Percentiles rank a stretch among this genome's conserved stretches.
phyloP scores from a whole-genome alignment of 176 grass and related monocot genomes.

The Elymus sibiricus region DNA sequence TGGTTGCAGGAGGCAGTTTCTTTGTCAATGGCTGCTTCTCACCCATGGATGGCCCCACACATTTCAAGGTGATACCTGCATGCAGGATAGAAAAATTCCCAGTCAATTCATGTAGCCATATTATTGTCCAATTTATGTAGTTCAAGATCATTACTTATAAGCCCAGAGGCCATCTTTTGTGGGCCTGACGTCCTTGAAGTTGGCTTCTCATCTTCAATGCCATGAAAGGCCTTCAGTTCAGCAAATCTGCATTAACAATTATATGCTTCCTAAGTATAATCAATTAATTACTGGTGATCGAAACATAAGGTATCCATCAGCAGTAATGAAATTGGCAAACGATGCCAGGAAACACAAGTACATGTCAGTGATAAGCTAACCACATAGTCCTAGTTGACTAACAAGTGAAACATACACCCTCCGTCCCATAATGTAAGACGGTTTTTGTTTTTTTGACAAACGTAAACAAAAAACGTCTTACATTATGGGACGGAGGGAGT shows the following conservation, averaged over 20 bases:
- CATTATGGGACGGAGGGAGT: no score
- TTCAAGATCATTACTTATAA: conserved; percentile 56
- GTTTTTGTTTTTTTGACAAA: no score
- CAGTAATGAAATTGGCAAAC: not conserved
- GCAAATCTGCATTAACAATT: conserved; percentile 55
- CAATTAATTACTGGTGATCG: not conserved
- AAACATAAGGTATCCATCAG: not conserved
- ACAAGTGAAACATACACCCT: not conserved
- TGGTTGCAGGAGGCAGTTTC: conserved; percentile 74
- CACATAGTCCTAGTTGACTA: not conserved
- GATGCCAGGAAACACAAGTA: not conserved
- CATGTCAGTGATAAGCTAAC: not conserved
- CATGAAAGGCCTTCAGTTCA: conserved; percentile 71
- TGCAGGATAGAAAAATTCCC: not conserved
- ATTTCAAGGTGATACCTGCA: conserved; percentile 85
- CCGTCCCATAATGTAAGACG: no score
- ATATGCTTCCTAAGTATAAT: not conserved
- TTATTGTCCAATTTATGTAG: not conserved
- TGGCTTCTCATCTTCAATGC: conserved; percentile 84
- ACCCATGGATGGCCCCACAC: conserved; percentile 90
- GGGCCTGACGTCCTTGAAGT: conserved; percentile 53
- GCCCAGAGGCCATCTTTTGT: conserved; percentile 81
- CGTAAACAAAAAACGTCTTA: no score
- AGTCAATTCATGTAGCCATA: not conserved
- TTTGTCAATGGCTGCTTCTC: conserved; percentile 83